Conservation (phyloP, 495 filamentous ascomycete genomes). For the Xylaria acuta region DNA sequence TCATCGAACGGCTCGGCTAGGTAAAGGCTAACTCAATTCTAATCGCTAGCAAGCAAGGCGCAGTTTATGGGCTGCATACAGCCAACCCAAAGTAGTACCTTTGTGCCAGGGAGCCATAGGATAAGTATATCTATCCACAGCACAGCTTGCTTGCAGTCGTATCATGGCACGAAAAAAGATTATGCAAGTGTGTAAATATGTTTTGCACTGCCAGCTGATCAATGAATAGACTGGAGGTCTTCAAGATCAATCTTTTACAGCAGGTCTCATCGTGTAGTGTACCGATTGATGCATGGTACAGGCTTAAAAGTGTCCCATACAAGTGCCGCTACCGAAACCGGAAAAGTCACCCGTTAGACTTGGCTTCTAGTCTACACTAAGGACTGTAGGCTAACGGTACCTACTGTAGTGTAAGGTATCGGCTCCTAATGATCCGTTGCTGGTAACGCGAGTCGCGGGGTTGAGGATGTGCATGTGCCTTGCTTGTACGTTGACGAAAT, state of each 20-base stretch:
- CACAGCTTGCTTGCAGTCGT: constrained; percentile 13
- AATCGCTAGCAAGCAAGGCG: constrained; percentile 25
- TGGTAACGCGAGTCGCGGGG: constrained; percentile 24
- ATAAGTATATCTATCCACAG: not conserved
- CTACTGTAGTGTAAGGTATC: not conserved
- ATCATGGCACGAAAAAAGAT: constrained; percentile 13
- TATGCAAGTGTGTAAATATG: constrained; percentile 15
- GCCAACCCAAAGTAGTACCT: not conserved
- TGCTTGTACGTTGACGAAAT: constrained; percentile 17
- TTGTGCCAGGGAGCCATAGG: not conserved
- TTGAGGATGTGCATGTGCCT: constrained; percentile 19
- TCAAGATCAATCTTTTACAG: not conserved
- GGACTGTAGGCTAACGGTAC: not conserved
- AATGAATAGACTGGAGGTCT: not conserved
- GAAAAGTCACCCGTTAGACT: constrained; percentile 12
- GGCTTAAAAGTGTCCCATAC: not conserved
- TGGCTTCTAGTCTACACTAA: constrained; percentile 4
- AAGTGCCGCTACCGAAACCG: constrained; percentile 2
- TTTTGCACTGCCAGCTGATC: constrained; percentile 19
- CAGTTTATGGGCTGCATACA: constrained; percentile 16
- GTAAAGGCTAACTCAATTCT: not conserved
- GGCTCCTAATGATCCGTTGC: constrained; percentile 6
- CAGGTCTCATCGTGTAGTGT: not conserved
- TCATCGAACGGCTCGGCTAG: constrained; percentile 6
- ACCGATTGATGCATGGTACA: not conserved